Base-by-base conservation (phyloP, 1,139 yeast genomes). In the Debaryomycetaceae sp. region DNA sequence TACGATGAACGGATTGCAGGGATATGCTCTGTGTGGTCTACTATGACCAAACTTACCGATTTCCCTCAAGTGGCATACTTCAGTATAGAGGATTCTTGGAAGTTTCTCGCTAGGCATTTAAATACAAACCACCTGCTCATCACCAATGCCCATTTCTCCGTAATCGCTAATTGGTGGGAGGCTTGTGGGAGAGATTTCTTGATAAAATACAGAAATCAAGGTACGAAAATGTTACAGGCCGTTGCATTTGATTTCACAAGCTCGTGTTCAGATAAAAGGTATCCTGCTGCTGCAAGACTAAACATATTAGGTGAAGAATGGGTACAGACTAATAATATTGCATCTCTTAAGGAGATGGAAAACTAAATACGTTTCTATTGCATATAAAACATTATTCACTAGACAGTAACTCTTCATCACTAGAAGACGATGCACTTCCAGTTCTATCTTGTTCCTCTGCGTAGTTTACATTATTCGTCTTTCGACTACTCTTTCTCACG, bases 91-190 rank as follows among this genome's bases (percentile, higher is more conserved):
- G 55, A 89, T 70, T 62, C 91, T 78, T 93, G 99, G 99, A 68
- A 59, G 31, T 78, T 87, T 60, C 55, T 86, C 29, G 85, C 97
- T 0, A 72, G 98, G 40, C 65, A 81, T 46, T 69, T 85, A 37
- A 91, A 93, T 61, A 71, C 78, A 1, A 75, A 80, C 2, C 35
- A 57, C 5, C 63, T 65, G 0, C 59, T 78, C 8, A 59, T 89
- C 11, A 70, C 80, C 0, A 84, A 89, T 52, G 78, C 86, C 0
- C 96, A 90, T 59, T 91, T 76, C 59, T 73, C 83, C 0, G 78
- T 87, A 1, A 76, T 84, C 6, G 83, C 90, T 1, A 80, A 87
- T 37, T 91, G 97, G 97, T 89, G 97, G 96, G 99, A 95, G 52
- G 82, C 91, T 6, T 76, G 86, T 38, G 93, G 88, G 0, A 54